These are phyloP conservation scores for Sergeia podlipaevii DNA, from an alignment of 208 protist genomes.

Conservation along the genomic window DNA sequence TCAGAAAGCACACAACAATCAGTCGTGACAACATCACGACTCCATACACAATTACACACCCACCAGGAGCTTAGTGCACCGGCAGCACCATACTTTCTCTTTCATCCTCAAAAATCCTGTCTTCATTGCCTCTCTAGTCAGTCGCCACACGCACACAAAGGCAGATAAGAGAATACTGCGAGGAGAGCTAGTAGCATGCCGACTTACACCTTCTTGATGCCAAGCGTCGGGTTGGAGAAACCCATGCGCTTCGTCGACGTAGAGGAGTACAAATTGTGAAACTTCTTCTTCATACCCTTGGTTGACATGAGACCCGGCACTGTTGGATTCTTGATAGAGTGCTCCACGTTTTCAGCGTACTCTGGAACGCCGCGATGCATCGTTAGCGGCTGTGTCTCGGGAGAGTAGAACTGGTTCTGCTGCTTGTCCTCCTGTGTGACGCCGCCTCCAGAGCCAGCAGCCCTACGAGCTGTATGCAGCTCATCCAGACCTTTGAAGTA, in stretches of 20 bases:
- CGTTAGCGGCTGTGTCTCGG: slow-evolving; percentile 48
- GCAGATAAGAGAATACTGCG: slow-evolving; percentile 4
- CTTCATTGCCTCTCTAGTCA: too few relatives aligned
- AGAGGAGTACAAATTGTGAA: slow-evolving; percentile 88
- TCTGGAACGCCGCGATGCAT: slow-evolving; percentile 53
- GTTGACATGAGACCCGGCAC: slow-evolving; percentile 89
- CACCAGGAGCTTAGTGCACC: too few relatives aligned
- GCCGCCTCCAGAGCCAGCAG: slow-evolving; percentile 29
- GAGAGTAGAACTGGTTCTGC: slow-evolving; percentile 69
- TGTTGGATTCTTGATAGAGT: slow-evolving; percentile 80
- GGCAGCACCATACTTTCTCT: too few relatives aligned
- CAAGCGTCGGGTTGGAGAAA: slow-evolving; percentile 76
- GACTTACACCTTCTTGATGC: slow-evolving; percentile 86
- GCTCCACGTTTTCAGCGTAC: slow-evolving; percentile 60
- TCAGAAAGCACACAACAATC: too few relatives aligned
- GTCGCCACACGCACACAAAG: too few relatives aligned
- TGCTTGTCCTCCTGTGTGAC: slow-evolving; percentile 69
- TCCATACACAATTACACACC: too few relatives aligned
- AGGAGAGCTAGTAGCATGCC: background rate
- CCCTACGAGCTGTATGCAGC: slow-evolving; percentile 30
- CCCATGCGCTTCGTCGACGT: slow-evolving; percentile 88
- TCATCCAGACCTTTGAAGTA: slow-evolving; percentile 75
- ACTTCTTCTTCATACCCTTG: slow-evolving; percentile 92
- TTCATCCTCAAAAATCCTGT: too few relatives aligned
- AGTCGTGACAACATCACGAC: too few relatives aligned